Percentiles rank a stretch among this genome's conserved stretches.
Conservation (phyloP, 1,139 yeast genomes). For the Magnusiomyces tetraspermus region DNA sequence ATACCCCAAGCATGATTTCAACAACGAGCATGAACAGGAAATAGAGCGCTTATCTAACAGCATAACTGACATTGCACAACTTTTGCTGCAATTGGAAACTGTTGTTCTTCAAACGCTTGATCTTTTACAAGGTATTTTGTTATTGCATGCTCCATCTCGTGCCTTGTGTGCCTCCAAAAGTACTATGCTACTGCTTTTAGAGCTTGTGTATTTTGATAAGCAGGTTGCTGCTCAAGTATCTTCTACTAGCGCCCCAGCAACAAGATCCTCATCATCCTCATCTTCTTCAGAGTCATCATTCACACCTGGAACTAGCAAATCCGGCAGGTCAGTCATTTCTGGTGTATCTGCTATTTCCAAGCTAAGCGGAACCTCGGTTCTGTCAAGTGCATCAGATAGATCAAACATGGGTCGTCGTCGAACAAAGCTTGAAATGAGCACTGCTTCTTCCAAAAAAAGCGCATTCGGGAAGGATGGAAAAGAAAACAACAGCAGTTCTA, state of each 20-base stretch:
- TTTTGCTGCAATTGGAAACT: not conserved
- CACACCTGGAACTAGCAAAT: not conserved
- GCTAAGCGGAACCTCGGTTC: not conserved
- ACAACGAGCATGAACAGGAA: not conserved
- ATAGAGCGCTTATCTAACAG: not conserved
- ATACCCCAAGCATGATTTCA: not conserved
- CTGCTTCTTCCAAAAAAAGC: not conserved
- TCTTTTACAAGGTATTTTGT: conserved; percentile 51
- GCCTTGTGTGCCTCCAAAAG: conserved; percentile 35
- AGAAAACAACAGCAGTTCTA: conserved; percentile 11
- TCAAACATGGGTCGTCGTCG: not conserved
- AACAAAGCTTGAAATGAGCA: not conserved
- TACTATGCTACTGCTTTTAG: conserved; percentile 6
- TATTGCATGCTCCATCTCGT: conserved; percentile 53
- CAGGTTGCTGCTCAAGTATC: conserved; percentile 16
- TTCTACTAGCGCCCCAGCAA: not conserved
- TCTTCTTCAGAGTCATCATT: conserved; percentile 14
- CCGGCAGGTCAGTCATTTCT: not conserved
- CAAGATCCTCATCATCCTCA: not conserved
- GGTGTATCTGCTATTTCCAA: conserved; percentile 1
- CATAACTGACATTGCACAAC: not conserved
- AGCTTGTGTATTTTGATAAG: conserved; percentile 12
- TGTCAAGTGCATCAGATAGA: not conserved
- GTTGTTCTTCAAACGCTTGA: conserved; percentile 28
- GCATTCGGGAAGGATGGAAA: conserved; percentile 1